phyloP scores from a whole-genome alignment of 164 flowering plant species.

The Malania oleifera region DNA sequence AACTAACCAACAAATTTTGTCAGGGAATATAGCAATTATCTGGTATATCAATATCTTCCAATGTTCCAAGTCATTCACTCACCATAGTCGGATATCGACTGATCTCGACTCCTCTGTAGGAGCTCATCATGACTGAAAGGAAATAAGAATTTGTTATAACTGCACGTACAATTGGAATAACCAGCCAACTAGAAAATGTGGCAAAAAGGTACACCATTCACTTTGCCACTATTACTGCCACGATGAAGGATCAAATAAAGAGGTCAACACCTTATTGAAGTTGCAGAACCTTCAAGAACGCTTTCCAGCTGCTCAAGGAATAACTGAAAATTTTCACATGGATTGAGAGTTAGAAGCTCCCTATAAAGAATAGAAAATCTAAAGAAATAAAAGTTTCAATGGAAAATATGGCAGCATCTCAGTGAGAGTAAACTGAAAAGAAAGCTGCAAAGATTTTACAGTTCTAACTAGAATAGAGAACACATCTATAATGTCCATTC shows the following conservation, averaged over 20 bases:
- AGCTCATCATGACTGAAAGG: slow-evolving; percentile 76
- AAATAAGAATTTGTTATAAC: slow-evolving; percentile 9
- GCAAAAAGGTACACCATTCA: neutral
- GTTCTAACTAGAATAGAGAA: too few relatives aligned
- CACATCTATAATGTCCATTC: too few relatives aligned
- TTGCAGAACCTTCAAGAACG: slow-evolving; percentile 62
- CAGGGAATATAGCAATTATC: slow-evolving; percentile 16
- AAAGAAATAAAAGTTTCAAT: neutral
- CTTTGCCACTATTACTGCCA: neutral
- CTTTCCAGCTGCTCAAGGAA: slow-evolving; percentile 86
- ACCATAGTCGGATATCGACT: slow-evolving; percentile 87
- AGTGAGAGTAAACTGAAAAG: too few relatives aligned
- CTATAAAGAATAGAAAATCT: neutral
- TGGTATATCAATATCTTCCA: slow-evolving; percentile 1
- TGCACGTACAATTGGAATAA: neutral
- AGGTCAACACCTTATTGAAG: slow-evolving; percentile 59
- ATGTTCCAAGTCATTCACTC: slow-evolving; percentile 21
- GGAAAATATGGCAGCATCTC: neutral
- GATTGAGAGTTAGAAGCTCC: slow-evolving; percentile 12
- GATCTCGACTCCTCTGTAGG: slow-evolving; percentile 70
- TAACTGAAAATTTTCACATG: slow-evolving; percentile 43
- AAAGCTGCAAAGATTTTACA: too few relatives aligned
- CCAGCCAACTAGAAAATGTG: neutral
- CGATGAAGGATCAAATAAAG: neutral
- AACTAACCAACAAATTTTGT: slow-evolving; percentile 45